A percentile compares a stretch with the other conserved stretches of the same genome.
These are phyloP conservation scores for Phytopythium boreale DNA, from an alignment of 352 stramenopile genomes.

Conservation along the genomic window DNA sequence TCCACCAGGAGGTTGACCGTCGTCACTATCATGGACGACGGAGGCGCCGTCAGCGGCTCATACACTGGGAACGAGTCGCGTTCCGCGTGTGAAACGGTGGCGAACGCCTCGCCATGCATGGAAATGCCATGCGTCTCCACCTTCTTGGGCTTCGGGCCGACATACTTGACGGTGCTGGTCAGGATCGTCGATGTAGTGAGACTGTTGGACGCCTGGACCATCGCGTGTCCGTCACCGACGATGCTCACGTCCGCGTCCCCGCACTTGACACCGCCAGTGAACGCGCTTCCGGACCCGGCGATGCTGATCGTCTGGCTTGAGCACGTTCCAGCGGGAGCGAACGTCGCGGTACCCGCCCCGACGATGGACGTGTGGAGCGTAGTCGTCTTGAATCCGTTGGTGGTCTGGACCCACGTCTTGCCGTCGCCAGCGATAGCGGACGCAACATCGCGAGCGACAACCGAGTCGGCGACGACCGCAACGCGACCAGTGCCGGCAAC, in stretches of 20 bases:
- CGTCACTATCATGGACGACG: not conserved
- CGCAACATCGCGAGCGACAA: not conserved
- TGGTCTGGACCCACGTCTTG: not conserved
- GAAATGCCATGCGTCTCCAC: not conserved
- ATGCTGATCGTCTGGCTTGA: conserved; percentile 1
- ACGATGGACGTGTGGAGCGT: conserved; percentile 4
- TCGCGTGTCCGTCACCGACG: conserved; percentile 3
- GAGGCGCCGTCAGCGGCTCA: not conserved
- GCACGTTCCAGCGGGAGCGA: not conserved
- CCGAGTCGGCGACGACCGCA: not conserved
- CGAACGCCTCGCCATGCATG: not conserved
- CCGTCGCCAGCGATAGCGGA: conserved; percentile 1
- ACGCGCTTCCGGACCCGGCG: conserved; percentile 1
- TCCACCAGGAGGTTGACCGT: conserved; percentile 3
- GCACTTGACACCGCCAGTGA: not conserved
- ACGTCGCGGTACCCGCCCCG: not conserved
- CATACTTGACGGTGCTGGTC: conserved; percentile 2
- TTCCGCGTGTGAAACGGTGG: not conserved
- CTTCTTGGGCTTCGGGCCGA: not conserved
- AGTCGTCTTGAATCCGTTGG: not conserved
- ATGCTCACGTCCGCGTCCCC: conserved; percentile 5
- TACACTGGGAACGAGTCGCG: conserved; percentile 3
- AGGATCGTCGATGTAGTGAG: conserved; percentile 1
- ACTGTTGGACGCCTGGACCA: not conserved
- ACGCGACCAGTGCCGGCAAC: not conserved